Evolutionary conservation across 371 early-diverging fungal genomes (phyloP), one percentile per base, ranked within the genome.

Genomic region (Vavraia culicis): DNA sequence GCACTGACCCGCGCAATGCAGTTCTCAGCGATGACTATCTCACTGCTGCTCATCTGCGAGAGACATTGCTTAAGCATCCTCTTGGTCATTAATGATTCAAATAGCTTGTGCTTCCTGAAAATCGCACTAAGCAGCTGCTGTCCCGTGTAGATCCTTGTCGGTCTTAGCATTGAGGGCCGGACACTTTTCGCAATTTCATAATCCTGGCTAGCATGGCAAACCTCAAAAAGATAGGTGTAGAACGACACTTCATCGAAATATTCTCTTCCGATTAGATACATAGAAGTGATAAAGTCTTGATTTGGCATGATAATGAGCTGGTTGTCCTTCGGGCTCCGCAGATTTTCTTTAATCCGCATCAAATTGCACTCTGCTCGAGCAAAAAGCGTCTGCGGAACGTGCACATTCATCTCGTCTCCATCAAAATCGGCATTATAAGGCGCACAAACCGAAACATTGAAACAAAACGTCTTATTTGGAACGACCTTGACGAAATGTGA

Each of bases 331-430:
- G 94, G 90, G 0, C 91, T 91, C 1, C 89, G 84, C 56, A 95
- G 69, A 61, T 95, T 93, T 62, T 88, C 81, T 58, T 85, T 83
- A 52, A 85, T 68, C 41, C 90, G 88, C 90, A 93, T 89, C 51
- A 98, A 69, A 63, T 82, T 80, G 0, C 91, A 93, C 66, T 98
- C 99, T 1, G 88, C 81, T 22, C 87, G 76, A 0, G 95, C 90
- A 72, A 94, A 93, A 67, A 88, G 83, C 1, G 93, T 91, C 69
- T 98, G 95, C 10, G 94, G 95, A 4, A 94, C 80, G 69, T 98
- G 99, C 68, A 98, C 73, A 67, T 98, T 98, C 99, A 98, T 98
- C 71, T 98, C 99, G 71, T 98, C 99, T 59, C 95, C 96, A 66
- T 95, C 96, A 67, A 93, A 94, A 77, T 93, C 96, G 33, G 96